Percentiles rank a stretch among this genome's conserved stretches.
These are phyloP conservation scores for Pseudogymnoascus sp. DNA, from an alignment of 2,329 filamentous ascomycete species.

Conservation along the genomic window DNA sequence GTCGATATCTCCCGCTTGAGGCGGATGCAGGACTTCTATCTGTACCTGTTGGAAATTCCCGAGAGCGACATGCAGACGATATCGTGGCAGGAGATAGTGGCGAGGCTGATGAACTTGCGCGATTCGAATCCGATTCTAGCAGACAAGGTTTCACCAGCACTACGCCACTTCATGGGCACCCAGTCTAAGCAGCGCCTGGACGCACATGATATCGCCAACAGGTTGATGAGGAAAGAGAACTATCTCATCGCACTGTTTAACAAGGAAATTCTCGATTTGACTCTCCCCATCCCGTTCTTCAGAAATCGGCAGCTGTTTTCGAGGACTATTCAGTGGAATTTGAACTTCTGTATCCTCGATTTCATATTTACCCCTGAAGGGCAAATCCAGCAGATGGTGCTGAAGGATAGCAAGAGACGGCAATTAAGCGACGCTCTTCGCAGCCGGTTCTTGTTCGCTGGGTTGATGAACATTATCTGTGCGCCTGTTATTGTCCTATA, in stretches of 20 bases:
- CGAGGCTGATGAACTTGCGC: conserved; percentile 59
- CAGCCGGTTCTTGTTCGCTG: conserved; percentile 71
- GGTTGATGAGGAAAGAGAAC: conserved; percentile 92
- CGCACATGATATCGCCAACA: conserved; percentile 93
- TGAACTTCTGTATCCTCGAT: conserved; percentile 83
- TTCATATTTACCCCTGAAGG: conserved; percentile 87
- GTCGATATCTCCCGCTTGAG: conserved; percentile 50
- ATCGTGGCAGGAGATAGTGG: conserved; percentile 64
- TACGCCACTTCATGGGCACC: conserved; percentile 57
- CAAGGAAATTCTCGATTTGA: conserved; percentile 86
- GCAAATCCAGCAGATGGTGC: conserved; percentile 76
- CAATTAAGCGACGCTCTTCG: conserved; percentile 70
- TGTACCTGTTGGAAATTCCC: conserved; percentile 56
- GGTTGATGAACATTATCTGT: conserved; percentile 75
- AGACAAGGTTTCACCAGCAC: conserved; percentile 47
- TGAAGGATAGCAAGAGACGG: conserved; percentile 73
- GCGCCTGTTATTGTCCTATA: conserved; percentile 84
- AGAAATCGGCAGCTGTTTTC: conserved; percentile 76
- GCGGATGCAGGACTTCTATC: conserved; percentile 61
- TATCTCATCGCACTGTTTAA: conserved; percentile 96
- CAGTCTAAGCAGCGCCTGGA: conserved; percentile 92
- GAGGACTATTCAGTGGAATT: conserved; percentile 81
- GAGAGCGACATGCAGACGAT: conserved; percentile 66
- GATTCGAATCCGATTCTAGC: conserved; percentile 62
- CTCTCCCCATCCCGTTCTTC: conserved; percentile 75